Base-by-base conservation (phyloP, 129 eudicot species). In the Flaveria trinervia region DNA sequence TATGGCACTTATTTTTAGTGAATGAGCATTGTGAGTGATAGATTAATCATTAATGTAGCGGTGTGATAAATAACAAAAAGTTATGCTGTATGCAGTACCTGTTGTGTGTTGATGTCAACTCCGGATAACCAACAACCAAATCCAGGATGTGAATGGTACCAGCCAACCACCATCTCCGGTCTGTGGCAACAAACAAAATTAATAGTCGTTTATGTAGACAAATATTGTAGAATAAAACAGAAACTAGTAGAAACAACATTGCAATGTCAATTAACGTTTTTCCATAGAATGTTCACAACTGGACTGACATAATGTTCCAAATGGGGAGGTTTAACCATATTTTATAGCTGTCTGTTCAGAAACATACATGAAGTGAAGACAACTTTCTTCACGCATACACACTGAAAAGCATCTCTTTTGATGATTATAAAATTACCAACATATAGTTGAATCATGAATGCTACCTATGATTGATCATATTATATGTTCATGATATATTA, bases 141-240 rank as follows among this genome's bases (percentile, higher is more conserved):
- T 79, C 98, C 96, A 81, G 98, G 96, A 88, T 92, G 98, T 33
- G 96, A 92, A 84, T 92, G 96, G 72, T 92, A 92, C 98, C 96
- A 92, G 56, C 98, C 98, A 68, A 88, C 96, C 69, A 92, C 98
- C 98, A 92, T 92, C 85, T 92, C 98, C 22, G 98, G 98, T 79
- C 98, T 90, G 85, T 46, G 26, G 44, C 68, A 54, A 48, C 52
- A 78, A 81, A 36, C 17, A 28, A 22, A 73, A 51, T 15, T 39
- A 50, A 1, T 6, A 17, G 44, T 51, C 68, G 72, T 26, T 60
- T 33, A 30, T 49, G 6, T 15, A 49, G 50, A 51, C 36, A 60
- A 20, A 13, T 23, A 48, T n/a, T 30, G 8, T 14, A 4, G 4
- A 73, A 9, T 75, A 48, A 60, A 74, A 12, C 26, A 76, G 44